These are phyloP conservation scores for Phytophthora pinifolia DNA, from an alignment of 352 stramenopile species.

Conservation along the genomic window DNA sequence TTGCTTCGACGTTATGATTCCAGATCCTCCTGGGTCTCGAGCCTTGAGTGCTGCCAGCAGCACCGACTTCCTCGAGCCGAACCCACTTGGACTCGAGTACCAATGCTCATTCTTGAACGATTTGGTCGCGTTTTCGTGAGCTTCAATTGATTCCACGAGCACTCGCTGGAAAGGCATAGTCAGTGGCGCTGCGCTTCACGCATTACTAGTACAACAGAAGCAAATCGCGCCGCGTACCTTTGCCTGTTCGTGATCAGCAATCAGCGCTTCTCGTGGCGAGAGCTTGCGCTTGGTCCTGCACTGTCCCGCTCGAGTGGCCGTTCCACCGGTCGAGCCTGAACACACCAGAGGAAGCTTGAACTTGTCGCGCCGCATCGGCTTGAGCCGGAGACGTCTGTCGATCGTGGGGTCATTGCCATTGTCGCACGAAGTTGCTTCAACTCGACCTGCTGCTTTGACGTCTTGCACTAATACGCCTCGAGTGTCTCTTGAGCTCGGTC, in stretches of 20 bases:
- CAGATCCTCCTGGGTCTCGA: conserved; percentile 35
- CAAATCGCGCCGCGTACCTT: conserved; percentile 18
- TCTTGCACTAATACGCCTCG: conserved; percentile 3
- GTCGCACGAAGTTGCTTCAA: conserved; percentile 7
- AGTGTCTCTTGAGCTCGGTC: conserved; percentile 5
- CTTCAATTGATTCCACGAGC: conserved; percentile 24
- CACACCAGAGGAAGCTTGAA: conserved; percentile 29
- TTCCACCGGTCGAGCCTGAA: conserved; percentile 18
- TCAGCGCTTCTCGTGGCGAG: conserved; percentile 10
- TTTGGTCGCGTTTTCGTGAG: conserved; percentile 34
- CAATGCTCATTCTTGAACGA: conserved; percentile 64
- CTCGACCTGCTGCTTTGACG: conserved; percentile 2
- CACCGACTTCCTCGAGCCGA: conserved; percentile 49
- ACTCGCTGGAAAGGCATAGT: conserved; percentile 10
- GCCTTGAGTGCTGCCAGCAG: conserved; percentile 45
- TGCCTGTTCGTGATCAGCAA: conserved; percentile 21
- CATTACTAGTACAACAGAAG: too few species aligned
- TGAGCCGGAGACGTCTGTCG: conserved; percentile 5
- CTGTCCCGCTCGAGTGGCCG: conserved; percentile 11
- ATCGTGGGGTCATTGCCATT: conserved; percentile 5
- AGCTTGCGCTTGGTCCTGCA: conserved; percentile 16
- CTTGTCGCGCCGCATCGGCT: conserved; percentile 17
- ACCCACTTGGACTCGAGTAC: conserved; percentile 51
- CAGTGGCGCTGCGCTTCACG: background rate
- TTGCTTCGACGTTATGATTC: conserved; percentile 34